Evolutionary conservation across 306 rosid genomes (phyloP), one percentile per base, ranked within the genome.

Genomic region (Pyrus betulifolia): DNA sequence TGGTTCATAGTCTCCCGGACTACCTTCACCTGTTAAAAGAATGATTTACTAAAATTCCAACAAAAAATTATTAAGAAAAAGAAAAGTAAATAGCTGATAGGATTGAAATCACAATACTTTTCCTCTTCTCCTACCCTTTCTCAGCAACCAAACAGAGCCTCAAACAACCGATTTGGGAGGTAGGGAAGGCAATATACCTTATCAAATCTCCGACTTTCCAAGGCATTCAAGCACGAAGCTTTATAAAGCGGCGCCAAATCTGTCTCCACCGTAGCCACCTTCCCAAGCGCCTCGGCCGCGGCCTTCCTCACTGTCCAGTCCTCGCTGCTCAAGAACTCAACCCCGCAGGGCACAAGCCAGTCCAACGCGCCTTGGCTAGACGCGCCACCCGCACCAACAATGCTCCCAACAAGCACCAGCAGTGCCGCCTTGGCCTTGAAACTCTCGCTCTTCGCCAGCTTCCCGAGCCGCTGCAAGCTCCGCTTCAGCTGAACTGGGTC

Each of bases 251-350:
- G 76, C 8, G 93, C 93, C 69, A 96, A 88, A 69, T 82, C 89
- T 51, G 49, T 85, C 86, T 91, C 98, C 74, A 51, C 76, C 52
- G 79, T 68, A 17, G 99, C 98, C 23, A 92, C 91, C 78, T 87
- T 92, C 40, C 87, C 92, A 44, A 96, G 71, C 5, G 93, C 91
- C 82, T 96, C 99, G 12, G 97, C 89, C 8, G 98, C 86, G 7
- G 96, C 97, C 76, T 92, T 96, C 81, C 99, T 91, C 79, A 90
- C 96, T 21, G 89, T 86, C 99, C 99, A 96, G 79, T 96, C 99
- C 65, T 92, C 98, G 59, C 76, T 84, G 31, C 89, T 69, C 51
- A 96, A 84, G 30, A 89, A 92, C 86, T 86, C 98, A 5, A 89
- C 80, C 21, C 88, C 83, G 58, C 87, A 85, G 17, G 98, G 99